Evolutionary conservation across 345 rosid genomes (phyloP), one percentile per base, ranked within the genome.

Genomic region (Hirschfeldia incana): DNA sequence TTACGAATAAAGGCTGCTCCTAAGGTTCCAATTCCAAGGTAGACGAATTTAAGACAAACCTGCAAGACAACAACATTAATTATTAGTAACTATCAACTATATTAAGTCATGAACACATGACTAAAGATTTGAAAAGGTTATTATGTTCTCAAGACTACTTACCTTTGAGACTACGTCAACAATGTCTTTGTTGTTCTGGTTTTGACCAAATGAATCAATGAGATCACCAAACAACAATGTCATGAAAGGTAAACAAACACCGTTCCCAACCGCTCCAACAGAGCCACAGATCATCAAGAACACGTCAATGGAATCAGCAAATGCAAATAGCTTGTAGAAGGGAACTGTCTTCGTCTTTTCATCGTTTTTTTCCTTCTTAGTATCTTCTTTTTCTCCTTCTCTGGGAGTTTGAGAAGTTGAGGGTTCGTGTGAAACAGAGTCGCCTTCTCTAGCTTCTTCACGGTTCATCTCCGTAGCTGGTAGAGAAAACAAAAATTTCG

Each of bases 1-100:
- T 90, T 85, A 94, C 97, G 97, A 29, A 90, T 85, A 80, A 85
- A 89, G 66, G 96, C 87, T 3, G 89, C 93, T 21, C 63, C 85
- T 8, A 76, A 87, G 6, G 89, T 26, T 62, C 91, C 97, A 33
- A 94, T 15, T 51, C 87, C 97, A 84, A 94, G 82, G 86, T 91
- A 94, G 39, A 92, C 86, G 81, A 89, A 89, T 71, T 87, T 88
- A 39, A 94, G 75, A 74, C 89, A 74, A 34, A 91, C 91, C 98
- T 94, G 44, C 8, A 58, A 57, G 16, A 46, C 0, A 46, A 46
- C 4, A 51, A 80, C 39, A 64, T 53, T 34, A 53, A 64, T 53
- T 34, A 53, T 80, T 1, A 70, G 63, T 55, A 62, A 72, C 26
- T 58, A 49, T 39, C 7, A 70, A 33, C 21, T 63, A 21, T 34